phyloP scores from a whole-genome alignment of 2,329 filamentous ascomycete genomes.

The Canariomyces notabilis region DNA sequence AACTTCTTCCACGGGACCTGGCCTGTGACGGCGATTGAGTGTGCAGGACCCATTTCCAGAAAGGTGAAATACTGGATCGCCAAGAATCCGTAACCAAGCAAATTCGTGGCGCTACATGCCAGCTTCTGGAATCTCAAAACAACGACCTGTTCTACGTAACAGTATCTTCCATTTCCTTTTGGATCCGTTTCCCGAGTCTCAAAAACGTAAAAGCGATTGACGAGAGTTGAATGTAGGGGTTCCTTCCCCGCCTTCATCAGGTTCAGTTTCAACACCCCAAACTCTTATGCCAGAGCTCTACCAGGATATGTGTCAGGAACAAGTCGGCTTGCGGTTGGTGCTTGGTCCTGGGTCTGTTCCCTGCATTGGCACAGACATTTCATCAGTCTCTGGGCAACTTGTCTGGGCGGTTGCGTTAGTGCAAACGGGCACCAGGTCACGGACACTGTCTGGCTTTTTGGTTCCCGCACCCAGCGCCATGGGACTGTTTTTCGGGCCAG shows the following conservation, averaged over 20 bases:
- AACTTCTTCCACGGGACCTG: too few relatives aligned
- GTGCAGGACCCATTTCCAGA: too few relatives aligned
- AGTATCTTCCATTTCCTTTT: not conserved
- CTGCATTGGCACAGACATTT: not conserved
- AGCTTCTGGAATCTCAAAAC: too few relatives aligned
- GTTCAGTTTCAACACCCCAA: not conserved
- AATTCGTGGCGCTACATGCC: not conserved
- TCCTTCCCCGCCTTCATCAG: slow-evolving; percentile 4
- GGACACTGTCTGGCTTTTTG: not conserved
- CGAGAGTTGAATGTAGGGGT: slow-evolving; percentile 3
- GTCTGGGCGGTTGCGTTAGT: not conserved
- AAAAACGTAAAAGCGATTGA: slow-evolving; percentile 7
- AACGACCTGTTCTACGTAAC: not conserved
- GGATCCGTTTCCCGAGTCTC: slow-evolving; percentile 1
- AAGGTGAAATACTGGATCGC: not conserved
- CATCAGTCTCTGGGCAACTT: not conserved
- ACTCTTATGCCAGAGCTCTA: not conserved
- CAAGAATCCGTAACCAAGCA: slow-evolving; percentile 3
- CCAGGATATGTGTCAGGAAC: not conserved
- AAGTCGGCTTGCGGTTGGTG: not conserved
- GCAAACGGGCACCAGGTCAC: not conserved
- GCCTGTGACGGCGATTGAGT: too few relatives aligned
- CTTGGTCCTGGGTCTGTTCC: not conserved
- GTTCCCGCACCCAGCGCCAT: slow-evolving; percentile 9
- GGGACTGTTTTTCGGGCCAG: not conserved